These are phyloP conservation scores for Termitomyces sp. DNA, from an alignment of 768 basidiomycete species.

Conservation along the genomic window DNA sequence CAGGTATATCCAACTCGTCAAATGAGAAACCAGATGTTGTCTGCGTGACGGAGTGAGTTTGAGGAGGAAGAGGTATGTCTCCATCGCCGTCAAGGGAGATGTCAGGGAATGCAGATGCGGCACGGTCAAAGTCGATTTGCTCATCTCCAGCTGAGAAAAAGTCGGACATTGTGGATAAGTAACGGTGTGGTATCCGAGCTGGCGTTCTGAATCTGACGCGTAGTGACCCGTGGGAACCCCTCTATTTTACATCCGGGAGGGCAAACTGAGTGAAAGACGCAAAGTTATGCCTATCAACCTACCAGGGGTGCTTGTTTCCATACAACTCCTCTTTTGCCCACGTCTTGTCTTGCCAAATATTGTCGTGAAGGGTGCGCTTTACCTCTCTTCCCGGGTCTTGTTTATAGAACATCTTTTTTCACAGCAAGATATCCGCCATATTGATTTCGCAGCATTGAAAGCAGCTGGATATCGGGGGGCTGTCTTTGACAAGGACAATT, in stretches of 20 bases:
- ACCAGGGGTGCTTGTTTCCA: conserved; percentile 61
- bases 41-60: conserved; percentile 25
- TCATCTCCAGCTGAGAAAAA: conserved; percentile 30
- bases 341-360: conserved; percentile 65
- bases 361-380: conserved; percentile 53
- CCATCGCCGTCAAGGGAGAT: conserved; percentile 67
- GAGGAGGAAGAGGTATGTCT: conserved; percentile 40
- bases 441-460: conserved; percentile 71
- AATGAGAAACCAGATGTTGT: conserved; percentile 53
- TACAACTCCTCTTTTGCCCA: conserved; percentile 66
- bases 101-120: conserved; percentile 82
- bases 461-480: conserved; percentile 82
- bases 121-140: conserved; percentile 76
- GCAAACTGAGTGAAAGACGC: no score
- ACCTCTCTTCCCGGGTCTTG: not conserved
- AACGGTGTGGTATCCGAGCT: not conserved
- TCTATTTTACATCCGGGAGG: not conserved
- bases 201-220: not conserved
- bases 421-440: conserved; percentile 79
- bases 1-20: conserved; percentile 53
- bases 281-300: conserved; percentile 66
- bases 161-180: conserved; percentile 20
- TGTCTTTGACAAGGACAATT: conserved; percentile 98
- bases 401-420: conserved; percentile 16
- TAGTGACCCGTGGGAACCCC: conserved; percentile 18